Percentiles rank a stretch among this genome's conserved stretches.
Evolutionary conservation across 2,329 filamentous ascomycete species (phyloP).

Genomic region (Penicillium sp.): DNA sequence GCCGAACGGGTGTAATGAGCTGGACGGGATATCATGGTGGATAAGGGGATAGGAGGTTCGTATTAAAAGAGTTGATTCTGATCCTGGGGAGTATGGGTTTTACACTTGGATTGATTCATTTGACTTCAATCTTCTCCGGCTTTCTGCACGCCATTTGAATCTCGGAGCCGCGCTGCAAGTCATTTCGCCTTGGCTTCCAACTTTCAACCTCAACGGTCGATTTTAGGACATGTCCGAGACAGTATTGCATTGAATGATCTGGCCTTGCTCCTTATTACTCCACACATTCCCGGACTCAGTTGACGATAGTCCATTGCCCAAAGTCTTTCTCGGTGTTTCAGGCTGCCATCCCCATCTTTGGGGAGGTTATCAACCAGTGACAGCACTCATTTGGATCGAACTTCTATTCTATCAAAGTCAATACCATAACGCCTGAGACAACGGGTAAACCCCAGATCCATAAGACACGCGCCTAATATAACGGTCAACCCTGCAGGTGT

Average conservation of each 20-base stretch:
- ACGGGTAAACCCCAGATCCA: conserved; percentile 14
- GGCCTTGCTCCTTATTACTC: conserved; percentile 1
- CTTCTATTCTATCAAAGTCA: not conserved
- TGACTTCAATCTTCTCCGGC: not conserved
- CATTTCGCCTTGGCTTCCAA: not conserved
- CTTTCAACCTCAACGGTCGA: not conserved
- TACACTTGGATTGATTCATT: not conserved
- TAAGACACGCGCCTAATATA: conserved; percentile 17
- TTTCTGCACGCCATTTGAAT: not conserved
- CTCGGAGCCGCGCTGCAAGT: not conserved
- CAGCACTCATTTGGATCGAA: not conserved
- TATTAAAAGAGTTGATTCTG: conserved; percentile 1
- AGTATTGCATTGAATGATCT: conserved; percentile 21
- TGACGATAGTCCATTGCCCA: not conserved
- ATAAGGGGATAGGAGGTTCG: not conserved
- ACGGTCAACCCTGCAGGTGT: conserved; percentile 27
- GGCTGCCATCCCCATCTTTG: not conserved
- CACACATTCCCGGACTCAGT: not conserved
- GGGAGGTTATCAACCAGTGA: not conserved
- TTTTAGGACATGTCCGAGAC: conserved; percentile 20
- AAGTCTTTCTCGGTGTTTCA: not conserved
- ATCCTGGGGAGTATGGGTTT: not conserved
- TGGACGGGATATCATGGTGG: conserved; percentile 8
- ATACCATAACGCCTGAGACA: conserved; percentile 11
- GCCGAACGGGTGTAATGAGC: conserved; percentile 7